phyloP scores from a whole-genome alignment of 78 protist genomes.

The slime mould (Dictyostelium discoideum) region DNA sequence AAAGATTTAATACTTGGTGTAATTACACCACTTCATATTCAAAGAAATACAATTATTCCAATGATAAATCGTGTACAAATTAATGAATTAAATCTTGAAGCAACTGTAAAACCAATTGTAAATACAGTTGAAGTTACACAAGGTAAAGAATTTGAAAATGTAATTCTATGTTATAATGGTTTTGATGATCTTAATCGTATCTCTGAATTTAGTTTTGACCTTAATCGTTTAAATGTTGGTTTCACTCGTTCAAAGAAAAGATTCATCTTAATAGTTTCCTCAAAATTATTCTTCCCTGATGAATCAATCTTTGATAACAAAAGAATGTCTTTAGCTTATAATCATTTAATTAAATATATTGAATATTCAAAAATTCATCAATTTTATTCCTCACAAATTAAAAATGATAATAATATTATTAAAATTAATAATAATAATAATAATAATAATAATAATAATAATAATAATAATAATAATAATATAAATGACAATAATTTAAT shows the following conservation, averaged over 20 bases:
- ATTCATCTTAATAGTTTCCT: conserved; percentile 36
- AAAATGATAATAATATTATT: neutral
- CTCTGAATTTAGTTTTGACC: conserved; percentile 46
- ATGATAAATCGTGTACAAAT: neutral
- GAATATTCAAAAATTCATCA: conserved; percentile 29
- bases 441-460: neutral
- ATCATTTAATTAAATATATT: conserved; percentile 5
- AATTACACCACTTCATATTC: conserved; percentile 56
- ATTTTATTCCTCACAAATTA: neutral
- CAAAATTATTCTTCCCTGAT: conserved; percentile 27
- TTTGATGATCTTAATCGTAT: conserved; percentile 19
- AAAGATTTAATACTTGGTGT: conserved; percentile 14
- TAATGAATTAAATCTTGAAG: neutral
- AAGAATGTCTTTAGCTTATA: conserved; percentile 20
- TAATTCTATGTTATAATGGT: conserved; percentile 66
- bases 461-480: neutral
- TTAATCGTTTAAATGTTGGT: conserved; percentile 58
- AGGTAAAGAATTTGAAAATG: conserved; percentile 68
- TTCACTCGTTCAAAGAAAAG: conserved; percentile 53
- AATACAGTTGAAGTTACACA: conserved; percentile 56
- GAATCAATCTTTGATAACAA: conserved; percentile 31
- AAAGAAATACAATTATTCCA: conserved; percentile 26
- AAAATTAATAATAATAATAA: neutral
- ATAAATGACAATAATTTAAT: neutral
- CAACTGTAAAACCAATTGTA: neutral